Conservation (phyloP, 352 stramenopile species). For the Globisporangium solare region DNA sequence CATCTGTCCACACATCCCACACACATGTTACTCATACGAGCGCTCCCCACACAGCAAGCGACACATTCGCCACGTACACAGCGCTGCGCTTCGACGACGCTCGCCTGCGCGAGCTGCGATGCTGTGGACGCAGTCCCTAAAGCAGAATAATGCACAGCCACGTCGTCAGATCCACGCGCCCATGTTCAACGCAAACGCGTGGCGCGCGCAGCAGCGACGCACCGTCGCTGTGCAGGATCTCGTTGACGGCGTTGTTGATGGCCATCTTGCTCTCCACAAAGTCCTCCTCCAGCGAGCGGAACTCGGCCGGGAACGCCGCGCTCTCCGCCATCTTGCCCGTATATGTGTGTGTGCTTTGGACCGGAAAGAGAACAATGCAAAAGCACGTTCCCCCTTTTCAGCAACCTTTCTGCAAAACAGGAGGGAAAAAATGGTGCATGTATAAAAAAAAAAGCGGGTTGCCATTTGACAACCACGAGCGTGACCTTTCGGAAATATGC, state of each 20-base stretch:
- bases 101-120: conserved; percentile 51
- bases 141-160: conserved; percentile 1
- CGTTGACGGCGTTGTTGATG: conserved; percentile 76
- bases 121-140: conserved; percentile 30
- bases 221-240: conserved; percentile 50
- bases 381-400: not conserved
- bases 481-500: not conserved
- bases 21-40: not conserved
- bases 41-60: not conserved
- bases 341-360: not conserved
- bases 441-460: not conserved
- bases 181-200: too few species aligned
- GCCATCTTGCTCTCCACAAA: conserved; percentile 80
- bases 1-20: conserved; percentile 30
- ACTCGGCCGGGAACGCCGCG: conserved; percentile 44
- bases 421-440: not conserved
- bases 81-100: conserved; percentile 66
- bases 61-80: conserved; percentile 32
- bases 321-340: conserved; percentile 20
- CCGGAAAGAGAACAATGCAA: not conserved
- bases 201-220: not conserved
- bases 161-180: not conserved
- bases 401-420: not conserved
- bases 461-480: not conserved
- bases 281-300: conserved; percentile 70